Conservation (phyloP, 2,329 filamentous ascomycete species). For the Lecanicillium sp. region DNA sequence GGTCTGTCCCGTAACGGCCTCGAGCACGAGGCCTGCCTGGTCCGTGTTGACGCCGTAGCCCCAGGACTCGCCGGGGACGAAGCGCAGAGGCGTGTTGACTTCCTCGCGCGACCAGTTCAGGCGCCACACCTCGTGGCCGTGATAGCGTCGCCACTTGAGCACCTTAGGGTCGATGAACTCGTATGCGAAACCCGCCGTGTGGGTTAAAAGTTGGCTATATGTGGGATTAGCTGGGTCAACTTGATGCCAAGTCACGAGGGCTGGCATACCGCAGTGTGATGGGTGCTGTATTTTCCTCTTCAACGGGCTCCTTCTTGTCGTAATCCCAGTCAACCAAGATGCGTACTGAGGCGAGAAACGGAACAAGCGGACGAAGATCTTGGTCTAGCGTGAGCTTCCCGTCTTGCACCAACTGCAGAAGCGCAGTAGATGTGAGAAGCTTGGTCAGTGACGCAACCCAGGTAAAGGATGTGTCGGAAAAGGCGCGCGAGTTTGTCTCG, state of each 20-base stretch:
- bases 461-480: slow-evolving; percentile 23
- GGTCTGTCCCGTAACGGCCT: slow-evolving; percentile 25
- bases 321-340: slow-evolving; percentile 25
- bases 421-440: slow-evolving; percentile 24
- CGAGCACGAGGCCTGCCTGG: slow-evolving; percentile 34
- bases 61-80: slow-evolving; percentile 35
- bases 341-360: slow-evolving; percentile 21
- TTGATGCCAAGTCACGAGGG: background rate
- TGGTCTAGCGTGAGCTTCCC: slow-evolving; percentile 24
- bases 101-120: slow-evolving; percentile 24
- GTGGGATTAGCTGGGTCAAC: background rate
- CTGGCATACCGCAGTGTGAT: slow-evolving; percentile 25
- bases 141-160: slow-evolving; percentile 25
- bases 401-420: slow-evolving; percentile 28
- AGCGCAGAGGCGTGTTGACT: slow-evolving; percentile 31
- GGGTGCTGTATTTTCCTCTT: slow-evolving; percentile 21
- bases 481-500: slow-evolving; percentile 18
- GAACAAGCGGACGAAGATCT: slow-evolving; percentile 24
- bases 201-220: slow-evolving; percentile 34
- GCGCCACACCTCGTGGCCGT: slow-evolving; percentile 21
- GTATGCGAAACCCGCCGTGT: slow-evolving; percentile 35
- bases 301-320: slow-evolving; percentile 21
- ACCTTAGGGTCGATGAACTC: slow-evolving; percentile 28
- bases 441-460: slow-evolving; percentile 32
- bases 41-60: slow-evolving; percentile 35